phyloP scores from a whole-genome alignment of 148 eudicot species.

The Oxyria digyna region DNA sequence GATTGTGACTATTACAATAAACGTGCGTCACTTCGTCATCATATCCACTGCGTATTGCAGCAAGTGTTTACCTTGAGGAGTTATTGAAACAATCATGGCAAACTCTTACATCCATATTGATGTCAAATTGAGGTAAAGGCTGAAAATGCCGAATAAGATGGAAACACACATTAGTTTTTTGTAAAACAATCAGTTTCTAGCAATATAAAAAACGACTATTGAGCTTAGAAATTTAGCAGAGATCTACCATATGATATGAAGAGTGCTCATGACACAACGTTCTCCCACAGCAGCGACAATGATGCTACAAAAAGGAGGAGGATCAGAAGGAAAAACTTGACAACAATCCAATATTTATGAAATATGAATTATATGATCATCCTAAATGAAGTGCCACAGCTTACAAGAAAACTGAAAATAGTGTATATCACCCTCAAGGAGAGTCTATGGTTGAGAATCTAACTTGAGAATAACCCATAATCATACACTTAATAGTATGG shows the following conservation, averaged over 20 bases:
- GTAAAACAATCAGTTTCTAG: neutral
- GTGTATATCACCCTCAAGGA: neutral
- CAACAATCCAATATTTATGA: neutral
- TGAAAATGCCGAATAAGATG: constrained; percentile 22
- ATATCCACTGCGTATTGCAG: neutral
- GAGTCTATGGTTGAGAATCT: too few species aligned
- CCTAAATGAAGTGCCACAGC: neutral
- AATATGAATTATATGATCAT: neutral
- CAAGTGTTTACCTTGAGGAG: constrained; percentile 48
- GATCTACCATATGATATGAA: constrained; percentile 67
- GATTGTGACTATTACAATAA: neutral
- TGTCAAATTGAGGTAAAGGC: constrained; percentile 88
- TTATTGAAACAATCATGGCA: constrained; percentile 77
- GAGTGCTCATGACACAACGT: constrained; percentile 92
- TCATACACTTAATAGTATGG: neutral
- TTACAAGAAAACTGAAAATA: neutral
- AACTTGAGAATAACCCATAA: too few species aligned
- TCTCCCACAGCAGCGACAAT: constrained; percentile 90
- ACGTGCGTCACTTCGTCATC: neutral
- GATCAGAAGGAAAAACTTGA: neutral
- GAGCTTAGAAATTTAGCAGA: constrained; percentile 4
- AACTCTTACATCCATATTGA: constrained; percentile 68
- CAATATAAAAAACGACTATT: neutral
- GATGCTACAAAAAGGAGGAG: constrained; percentile 50
- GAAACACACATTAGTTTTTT: neutral